These are phyloP conservation scores for Colletotrichum sp. DNA, from an alignment of 2,329 filamentous ascomycete genomes.

Conservation along the genomic window DNA sequence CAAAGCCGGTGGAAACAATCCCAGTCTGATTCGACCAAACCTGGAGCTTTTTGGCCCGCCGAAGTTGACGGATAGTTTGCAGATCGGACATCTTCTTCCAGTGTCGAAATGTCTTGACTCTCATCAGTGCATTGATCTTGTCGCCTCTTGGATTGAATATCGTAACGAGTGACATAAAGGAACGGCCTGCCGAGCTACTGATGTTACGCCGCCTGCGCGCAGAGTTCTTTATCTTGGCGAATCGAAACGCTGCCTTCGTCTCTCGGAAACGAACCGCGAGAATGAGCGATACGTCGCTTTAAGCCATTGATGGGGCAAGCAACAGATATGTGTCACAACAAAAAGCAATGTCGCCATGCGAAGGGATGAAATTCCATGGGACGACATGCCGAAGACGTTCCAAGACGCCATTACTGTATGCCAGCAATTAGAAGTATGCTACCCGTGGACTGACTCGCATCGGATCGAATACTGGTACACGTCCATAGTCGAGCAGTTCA, in stretches of 20 bases:
- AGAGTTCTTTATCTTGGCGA: not conserved
- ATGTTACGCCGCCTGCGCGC: not conserved
- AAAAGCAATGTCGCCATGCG: not conserved
- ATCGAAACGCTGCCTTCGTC: not conserved
- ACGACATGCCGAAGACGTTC: constrained; percentile 13
- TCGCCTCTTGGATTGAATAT: not conserved
- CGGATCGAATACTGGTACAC: not conserved
- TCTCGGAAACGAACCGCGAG: not conserved
- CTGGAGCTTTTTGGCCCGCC: not conserved
- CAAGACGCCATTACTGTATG: constrained; percentile 24
- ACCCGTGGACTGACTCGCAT: constrained; percentile 26
- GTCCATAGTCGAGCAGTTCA: not conserved
- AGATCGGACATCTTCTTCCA: not conserved
- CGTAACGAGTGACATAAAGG: not conserved
- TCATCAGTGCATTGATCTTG: not conserved
- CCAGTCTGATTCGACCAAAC: not conserved
- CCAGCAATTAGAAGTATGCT: constrained; percentile 13
- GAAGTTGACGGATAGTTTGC: not conserved
- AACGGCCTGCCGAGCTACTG: not conserved
- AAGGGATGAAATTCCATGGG: not conserved
- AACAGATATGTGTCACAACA: not conserved
- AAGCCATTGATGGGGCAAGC: constrained; percentile 24
- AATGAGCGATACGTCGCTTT: constrained; percentile 1
- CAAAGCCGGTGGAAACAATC: not conserved
- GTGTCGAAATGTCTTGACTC: not conserved